A percentile compares a stretch with the other conserved stretches of the same genome.
Conservation (phyloP, 352 stramenopile species). For the Phytophthora agathidicida region DNA sequence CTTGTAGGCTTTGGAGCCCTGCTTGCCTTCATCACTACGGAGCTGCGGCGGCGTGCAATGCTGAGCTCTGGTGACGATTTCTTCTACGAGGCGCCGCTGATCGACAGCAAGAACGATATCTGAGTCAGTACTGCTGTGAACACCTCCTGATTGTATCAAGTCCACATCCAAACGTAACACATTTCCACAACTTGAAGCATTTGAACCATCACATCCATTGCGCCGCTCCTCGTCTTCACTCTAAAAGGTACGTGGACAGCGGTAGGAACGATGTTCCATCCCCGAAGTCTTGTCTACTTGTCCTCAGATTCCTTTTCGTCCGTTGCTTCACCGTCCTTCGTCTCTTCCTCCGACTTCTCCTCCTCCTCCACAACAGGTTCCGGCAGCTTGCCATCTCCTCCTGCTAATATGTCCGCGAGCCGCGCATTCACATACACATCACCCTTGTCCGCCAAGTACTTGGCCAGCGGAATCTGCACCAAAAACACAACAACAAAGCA, state of each 20-base stretch:
- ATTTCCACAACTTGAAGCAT: conserved; percentile 20
- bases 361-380: conserved; percentile 27
- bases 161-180: conserved; percentile 15
- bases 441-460: conserved; percentile 84
- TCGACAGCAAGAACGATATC: conserved; percentile 52
- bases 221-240: conserved; percentile 22
- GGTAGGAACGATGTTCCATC: background rate
- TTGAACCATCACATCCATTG: conserved; percentile 33
- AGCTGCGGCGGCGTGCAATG: conserved; percentile 43
- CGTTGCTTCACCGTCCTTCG: conserved; percentile 7
- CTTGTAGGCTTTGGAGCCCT: conserved; percentile 60
- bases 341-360: conserved; percentile 15
- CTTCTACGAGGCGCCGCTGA: conserved; percentile 75
- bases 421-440: conserved; percentile 73
- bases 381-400: conserved; percentile 36
- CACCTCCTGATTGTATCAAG: conserved; percentile 13
- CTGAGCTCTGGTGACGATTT: conserved; percentile 48
- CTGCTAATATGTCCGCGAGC: conserved; percentile 63
- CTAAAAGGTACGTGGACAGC: conserved; percentile 14
- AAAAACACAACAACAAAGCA: conserved; percentile 1
- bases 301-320: conserved; percentile 25
- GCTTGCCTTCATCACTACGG: conserved; percentile 44
- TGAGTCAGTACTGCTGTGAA: conserved; percentile 5
- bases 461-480: conserved; percentile 71
- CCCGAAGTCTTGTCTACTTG: conserved; percentile 23